Conservation (phyloP, 495 filamentous ascomycete genomes). For the Neurospora sp. region DNA sequence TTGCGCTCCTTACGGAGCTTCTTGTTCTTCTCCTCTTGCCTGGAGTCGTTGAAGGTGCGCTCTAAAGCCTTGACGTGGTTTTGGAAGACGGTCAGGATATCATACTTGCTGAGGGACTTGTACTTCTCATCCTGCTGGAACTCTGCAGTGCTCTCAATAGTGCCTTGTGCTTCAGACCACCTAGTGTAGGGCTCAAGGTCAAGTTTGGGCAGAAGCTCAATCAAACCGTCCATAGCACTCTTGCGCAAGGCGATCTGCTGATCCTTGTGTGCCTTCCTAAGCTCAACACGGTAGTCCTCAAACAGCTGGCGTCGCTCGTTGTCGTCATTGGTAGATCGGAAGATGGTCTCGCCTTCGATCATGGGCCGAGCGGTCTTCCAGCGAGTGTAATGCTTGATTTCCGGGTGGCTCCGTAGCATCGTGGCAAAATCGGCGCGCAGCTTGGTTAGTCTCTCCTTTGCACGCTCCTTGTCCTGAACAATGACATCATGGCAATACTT, state of each 20-base stretch:
- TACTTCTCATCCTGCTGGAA: conserved; percentile 86
- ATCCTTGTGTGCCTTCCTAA: conserved; percentile 69
- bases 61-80: conserved; percentile 89
- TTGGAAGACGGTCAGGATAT: conserved; percentile 88
- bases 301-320: conserved; percentile 85
- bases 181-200: conserved; percentile 87
- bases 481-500: conserved; percentile 89
- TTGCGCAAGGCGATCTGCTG: conserved; percentile 60
- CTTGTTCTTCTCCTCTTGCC: conserved; percentile 73
- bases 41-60: conserved; percentile 76
- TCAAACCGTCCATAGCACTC: conserved; percentile 77
- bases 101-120: conserved; percentile 72
- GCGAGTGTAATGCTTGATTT: conserved; percentile 94
- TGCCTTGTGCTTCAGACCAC: conserved; percentile 82
- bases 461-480: conserved; percentile 86
- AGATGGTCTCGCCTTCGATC: conserved; percentile 91
- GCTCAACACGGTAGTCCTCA: conserved; percentile 80
- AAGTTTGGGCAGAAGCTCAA: conserved; percentile 69
- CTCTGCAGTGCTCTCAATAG: conserved; percentile 66
- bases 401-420: conserved; percentile 93
- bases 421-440: conserved; percentile 87
- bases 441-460: conserved; percentile 89
- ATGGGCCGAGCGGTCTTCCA: conserved; percentile 96
- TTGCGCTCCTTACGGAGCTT: conserved; percentile 75
- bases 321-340: conserved; percentile 82